A percentile compares a stretch with the other conserved stretches of the same genome.
phyloP scores from a whole-genome alignment of 1,284 basidiomycete species.

The Mixia osmundae region DNA sequence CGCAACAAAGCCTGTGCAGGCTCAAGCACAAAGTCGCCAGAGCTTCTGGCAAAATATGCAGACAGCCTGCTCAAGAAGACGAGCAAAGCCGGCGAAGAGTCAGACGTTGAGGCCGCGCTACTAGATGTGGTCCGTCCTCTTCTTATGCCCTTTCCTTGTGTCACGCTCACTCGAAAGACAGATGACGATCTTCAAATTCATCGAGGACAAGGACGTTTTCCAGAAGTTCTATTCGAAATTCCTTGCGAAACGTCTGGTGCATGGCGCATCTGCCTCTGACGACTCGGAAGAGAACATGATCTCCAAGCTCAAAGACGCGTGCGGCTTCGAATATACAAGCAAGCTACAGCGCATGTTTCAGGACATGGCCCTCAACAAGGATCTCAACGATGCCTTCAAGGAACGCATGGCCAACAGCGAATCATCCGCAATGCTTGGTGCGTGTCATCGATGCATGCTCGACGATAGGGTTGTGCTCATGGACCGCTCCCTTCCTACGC shows the following conservation, averaged over 20 bases:
- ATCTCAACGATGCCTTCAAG: slow-evolving; percentile 89
- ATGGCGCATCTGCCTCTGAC: slow-evolving; percentile 77
- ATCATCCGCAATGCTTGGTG: too few species aligned
- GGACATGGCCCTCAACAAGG: slow-evolving; percentile 87
- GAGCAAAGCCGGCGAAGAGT: slow-evolving; percentile 78
- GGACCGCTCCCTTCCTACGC: neutral
- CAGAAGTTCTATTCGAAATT: slow-evolving; percentile 97
- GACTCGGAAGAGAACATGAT: slow-evolving; percentile 98
- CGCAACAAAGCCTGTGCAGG: slow-evolving; percentile 58
- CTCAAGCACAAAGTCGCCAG: slow-evolving; percentile 72
- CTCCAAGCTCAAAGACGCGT: slow-evolving; percentile 90
- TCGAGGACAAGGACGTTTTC: slow-evolving; percentile 99
- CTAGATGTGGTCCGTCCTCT: slow-evolving; percentile 56
- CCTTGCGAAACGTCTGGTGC: slow-evolving; percentile 81
- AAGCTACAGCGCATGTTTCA: slow-evolving; percentile 92
- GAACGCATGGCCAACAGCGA: slow-evolving; percentile 39
- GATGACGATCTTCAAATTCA: slow-evolving; percentile 98
- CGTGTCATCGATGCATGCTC: too few species aligned
- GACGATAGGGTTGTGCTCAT: slow-evolving; percentile 13
- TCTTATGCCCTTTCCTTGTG: neutral
- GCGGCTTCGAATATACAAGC: slow-evolving; percentile 95
- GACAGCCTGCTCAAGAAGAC: slow-evolving; percentile 80
- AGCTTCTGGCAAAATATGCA: slow-evolving; percentile 79
- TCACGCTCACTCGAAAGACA: slow-evolving; percentile 19
- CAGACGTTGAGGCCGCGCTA: slow-evolving; percentile 65